These are phyloP conservation scores for Vishniacozyma victoriae DNA, from an alignment of 768 basidiomycete genomes.

Conservation along the genomic window DNA sequence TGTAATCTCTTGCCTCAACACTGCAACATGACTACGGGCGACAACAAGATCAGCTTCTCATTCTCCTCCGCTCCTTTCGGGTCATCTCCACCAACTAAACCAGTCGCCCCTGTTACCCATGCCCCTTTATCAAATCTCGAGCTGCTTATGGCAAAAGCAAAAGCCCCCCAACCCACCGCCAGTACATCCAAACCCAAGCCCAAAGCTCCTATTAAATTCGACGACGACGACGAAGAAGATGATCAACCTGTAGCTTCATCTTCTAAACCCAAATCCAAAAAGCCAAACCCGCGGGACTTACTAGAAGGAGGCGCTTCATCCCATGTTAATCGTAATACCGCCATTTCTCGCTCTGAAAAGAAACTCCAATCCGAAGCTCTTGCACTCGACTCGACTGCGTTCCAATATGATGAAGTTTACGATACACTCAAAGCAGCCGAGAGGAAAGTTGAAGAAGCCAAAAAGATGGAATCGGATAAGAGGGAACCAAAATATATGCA, in stretches of 20 bases:
- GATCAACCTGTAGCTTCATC: constrained; percentile 54
- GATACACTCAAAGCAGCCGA: constrained; percentile 91
- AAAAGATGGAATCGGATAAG: constrained; percentile 68
- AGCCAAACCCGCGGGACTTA: background rate
- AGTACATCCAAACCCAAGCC: background rate
- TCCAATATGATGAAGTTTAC: constrained; percentile 93
- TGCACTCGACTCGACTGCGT: constrained; percentile 72
- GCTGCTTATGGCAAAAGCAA: constrained; percentile 32
- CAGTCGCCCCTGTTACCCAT: too few relatives aligned
- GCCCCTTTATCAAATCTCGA: constrained; percentile 28
- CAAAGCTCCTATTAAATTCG: constrained; percentile 60
- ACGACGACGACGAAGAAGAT: constrained; percentile 55
- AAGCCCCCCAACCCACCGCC: background rate
- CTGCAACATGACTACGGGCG: constrained; percentile 16
- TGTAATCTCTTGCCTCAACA: too few relatives aligned
- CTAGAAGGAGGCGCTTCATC: background rate
- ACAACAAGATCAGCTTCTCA: constrained; percentile 75
- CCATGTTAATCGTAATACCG: background rate
- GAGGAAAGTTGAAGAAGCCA: constrained; percentile 62
- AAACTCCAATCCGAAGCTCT: constrained; percentile 65
- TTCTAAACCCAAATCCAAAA: constrained; percentile 50
- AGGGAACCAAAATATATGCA: constrained; percentile 95
- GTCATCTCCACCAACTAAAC: constrained; percentile 4
- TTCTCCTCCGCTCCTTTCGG: constrained; percentile 47
- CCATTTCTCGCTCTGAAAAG: constrained; percentile 27